These are phyloP conservation scores for Lavandula angustifolia DNA, from an alignment of 257 asterid species.

Conservation along the genomic window DNA sequence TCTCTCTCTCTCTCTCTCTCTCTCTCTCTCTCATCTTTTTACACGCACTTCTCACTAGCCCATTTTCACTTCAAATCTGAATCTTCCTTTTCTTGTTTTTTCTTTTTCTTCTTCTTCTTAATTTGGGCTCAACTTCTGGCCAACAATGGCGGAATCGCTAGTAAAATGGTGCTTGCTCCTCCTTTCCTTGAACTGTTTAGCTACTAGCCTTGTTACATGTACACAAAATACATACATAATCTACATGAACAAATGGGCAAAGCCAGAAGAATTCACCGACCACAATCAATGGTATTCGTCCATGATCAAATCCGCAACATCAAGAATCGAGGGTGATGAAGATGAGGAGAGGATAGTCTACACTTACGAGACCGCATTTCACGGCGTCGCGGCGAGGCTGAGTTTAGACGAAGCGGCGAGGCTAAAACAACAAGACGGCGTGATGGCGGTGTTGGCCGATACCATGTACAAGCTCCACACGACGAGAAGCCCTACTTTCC, in stretches of 20 bases:
- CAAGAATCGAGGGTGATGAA: slow-evolving; percentile 11
- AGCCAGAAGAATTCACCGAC: slow-evolving; percentile 64
- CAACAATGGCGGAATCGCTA: slow-evolving; percentile 34
- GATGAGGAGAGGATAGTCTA: slow-evolving; percentile 53
- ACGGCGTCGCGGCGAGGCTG: slow-evolving; percentile 81
- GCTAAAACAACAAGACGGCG: slow-evolving; percentile 45
- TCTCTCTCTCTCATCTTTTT: slow-evolving; percentile 24
- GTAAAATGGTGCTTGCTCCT: slow-evolving; percentile 43
- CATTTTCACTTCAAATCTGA: neutral
- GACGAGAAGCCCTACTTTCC: slow-evolving; percentile 82
- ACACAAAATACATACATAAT: slow-evolving; percentile 64
- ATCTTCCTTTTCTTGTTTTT: too few relatives aligned
- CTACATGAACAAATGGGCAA: slow-evolving; percentile 66
- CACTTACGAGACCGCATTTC: slow-evolving; percentile 72
- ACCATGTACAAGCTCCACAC: slow-evolving; percentile 73
- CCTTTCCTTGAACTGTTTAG: slow-evolving; percentile 28
- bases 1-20: slow-evolving; percentile 20
- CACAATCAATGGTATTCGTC: slow-evolving; percentile 75
- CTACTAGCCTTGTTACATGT: slow-evolving; percentile 20
- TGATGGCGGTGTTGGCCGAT: slow-evolving; percentile 64
- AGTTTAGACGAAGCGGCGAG: slow-evolving; percentile 50
- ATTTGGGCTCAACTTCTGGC: neutral
- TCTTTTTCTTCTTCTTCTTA: too few relatives aligned
- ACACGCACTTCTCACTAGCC: too few relatives aligned
- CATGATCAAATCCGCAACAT: slow-evolving; percentile 47